phyloP scores from a whole-genome alignment of 1,139 yeast genomes.

The Kazachstania sp. region DNA sequence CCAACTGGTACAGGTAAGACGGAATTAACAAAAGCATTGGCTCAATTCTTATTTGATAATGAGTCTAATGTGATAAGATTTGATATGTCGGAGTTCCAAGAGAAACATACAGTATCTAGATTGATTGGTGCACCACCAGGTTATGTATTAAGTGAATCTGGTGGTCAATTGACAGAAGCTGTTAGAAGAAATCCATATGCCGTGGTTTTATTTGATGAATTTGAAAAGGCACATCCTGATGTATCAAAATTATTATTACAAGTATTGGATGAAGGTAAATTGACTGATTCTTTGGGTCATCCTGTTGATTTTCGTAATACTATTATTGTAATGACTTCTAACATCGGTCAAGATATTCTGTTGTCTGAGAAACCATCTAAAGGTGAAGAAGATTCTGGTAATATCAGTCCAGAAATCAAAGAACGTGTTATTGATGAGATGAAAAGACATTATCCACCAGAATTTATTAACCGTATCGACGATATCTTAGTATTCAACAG shows the following conservation, averaged over 20 bases:
- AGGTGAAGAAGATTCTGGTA: slow-evolving; percentile 31
- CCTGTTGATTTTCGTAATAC: slow-evolving; percentile 91
- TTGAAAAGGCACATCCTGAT: slow-evolving; percentile 95
- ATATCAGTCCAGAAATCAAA: slow-evolving; percentile 43
- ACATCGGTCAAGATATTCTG: slow-evolving; percentile 86
- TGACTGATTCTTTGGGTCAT: slow-evolving; percentile 92
- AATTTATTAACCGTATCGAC: slow-evolving; percentile 86
- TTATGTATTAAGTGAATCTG: slow-evolving; percentile 85
- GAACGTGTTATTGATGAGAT: slow-evolving; percentile 54
- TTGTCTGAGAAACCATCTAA: slow-evolving; percentile 53
- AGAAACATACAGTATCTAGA: slow-evolving; percentile 80
- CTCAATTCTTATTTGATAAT: slow-evolving; percentile 85
- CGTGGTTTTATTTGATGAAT: slow-evolving; percentile 87
- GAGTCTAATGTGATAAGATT: slow-evolving; percentile 78
- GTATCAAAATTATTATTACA: slow-evolving; percentile 80
- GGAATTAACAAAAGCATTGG: slow-evolving; percentile 83
- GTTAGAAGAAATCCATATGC: slow-evolving; percentile 92
- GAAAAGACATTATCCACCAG: slow-evolving; percentile 78
- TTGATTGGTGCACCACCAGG: slow-evolving; percentile 98
- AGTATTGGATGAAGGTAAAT: slow-evolving; percentile 87
- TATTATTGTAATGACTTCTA: slow-evolving; percentile 93
- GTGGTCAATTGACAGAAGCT: slow-evolving; percentile 94
- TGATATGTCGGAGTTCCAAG: slow-evolving; percentile 98
- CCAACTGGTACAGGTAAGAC: slow-evolving; percentile 99
- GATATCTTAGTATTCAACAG: slow-evolving; percentile 87